These are phyloP conservation scores for Syzygium syzygioides DNA, from an alignment of 441 rosid species.

Conservation along the genomic window DNA sequence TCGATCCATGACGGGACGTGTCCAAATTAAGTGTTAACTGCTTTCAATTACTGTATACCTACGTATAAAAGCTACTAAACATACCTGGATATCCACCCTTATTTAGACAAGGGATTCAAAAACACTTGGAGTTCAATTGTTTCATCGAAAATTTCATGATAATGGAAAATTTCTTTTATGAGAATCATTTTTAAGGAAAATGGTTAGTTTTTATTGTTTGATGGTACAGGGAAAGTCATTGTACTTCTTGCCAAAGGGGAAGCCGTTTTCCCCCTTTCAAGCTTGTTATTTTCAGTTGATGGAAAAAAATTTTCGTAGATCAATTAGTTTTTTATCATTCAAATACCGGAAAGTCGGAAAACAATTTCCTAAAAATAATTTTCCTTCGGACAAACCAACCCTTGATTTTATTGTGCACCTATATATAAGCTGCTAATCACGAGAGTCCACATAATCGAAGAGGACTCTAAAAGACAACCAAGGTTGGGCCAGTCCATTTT, in stretches of 20 bases:
- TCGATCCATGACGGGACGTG: fast-evolving
- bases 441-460: not conserved
- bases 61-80: not conserved
- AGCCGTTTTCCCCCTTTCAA: fast-evolving
- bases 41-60: not conserved
- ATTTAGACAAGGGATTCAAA: not conserved
- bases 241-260: not conserved
- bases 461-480: not conserved
- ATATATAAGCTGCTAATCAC: not conserved
- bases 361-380: fast-evolving
- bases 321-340: not conserved
- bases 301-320: not conserved
- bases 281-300: not conserved
- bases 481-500: not conserved
- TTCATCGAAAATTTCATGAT: not conserved
- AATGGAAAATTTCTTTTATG: not conserved
- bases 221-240: not conserved
- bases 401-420: not conserved
- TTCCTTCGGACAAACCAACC: not conserved
- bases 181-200: not conserved
- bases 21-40: not conserved
- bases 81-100: not conserved
- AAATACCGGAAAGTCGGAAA: fast-evolving
- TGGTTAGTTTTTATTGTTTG: not conserved
- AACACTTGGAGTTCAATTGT: not conserved